A percentile compares a stretch with the other conserved stretches of the same genome.
These are phyloP conservation scores for Alnus glutinosa DNA, from an alignment of 306 rosid genomes.

Conservation along the genomic window DNA sequence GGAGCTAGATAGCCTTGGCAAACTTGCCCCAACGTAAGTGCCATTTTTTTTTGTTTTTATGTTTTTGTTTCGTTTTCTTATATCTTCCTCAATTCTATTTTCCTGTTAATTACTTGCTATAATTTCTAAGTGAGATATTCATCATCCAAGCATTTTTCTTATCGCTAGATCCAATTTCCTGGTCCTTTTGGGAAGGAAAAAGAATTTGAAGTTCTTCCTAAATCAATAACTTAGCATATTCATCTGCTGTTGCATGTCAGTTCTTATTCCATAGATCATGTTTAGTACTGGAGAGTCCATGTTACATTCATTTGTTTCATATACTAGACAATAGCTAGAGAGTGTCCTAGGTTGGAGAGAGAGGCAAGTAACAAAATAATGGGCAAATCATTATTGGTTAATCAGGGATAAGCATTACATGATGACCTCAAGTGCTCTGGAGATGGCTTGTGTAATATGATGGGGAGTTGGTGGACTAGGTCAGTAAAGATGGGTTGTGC, in stretches of 20 bases:
- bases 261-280: neutral
- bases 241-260: neutral
- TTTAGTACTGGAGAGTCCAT: neutral
- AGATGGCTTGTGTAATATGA: neutral
- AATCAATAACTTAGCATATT: neutral
- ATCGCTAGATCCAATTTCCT: no score
- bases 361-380: neutral
- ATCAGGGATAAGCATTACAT: neutral
- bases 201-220: no score
- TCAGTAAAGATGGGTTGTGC: neutral
- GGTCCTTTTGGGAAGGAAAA: no score
- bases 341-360: constrained; percentile 11
- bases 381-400: neutral
- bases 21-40: constrained; percentile 97
- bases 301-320: neutral
- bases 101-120: constrained; percentile 11
- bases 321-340: neutral
- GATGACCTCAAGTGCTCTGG: neutral
- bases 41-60: neutral
- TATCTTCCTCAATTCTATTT: constrained; percentile 13
- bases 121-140: neutral
- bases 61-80: neutral
- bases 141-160: no score
- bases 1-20: constrained; percentile 91
- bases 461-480: neutral